phyloP scores from a whole-genome alignment of 2,329 filamentous ascomycete genomes.

The Ceratocystis destructans region DNA sequence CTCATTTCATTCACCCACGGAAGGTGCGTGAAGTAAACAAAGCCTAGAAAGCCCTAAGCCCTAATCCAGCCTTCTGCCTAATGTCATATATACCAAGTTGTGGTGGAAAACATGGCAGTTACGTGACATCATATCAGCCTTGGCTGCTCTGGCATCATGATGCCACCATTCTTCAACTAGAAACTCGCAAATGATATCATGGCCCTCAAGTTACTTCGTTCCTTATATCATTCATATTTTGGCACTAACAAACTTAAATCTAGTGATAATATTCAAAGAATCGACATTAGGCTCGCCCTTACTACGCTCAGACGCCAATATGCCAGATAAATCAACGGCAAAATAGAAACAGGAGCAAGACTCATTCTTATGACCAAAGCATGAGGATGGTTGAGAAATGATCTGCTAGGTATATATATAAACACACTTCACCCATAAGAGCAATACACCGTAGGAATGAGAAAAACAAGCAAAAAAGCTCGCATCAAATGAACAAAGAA shows the following conservation, averaged over 20 bases:
- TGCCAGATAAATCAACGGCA: background rate
- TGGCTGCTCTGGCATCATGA: background rate
- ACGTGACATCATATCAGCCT: background rate
- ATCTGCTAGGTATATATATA: constrained; percentile 8
- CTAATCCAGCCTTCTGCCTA: background rate
- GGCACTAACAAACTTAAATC: too few species aligned
- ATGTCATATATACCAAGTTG: background rate
- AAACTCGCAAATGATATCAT: too few species aligned
- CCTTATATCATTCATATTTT: too few species aligned
- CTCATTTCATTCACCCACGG: background rate
- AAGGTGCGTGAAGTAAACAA: background rate
- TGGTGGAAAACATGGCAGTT: background rate
- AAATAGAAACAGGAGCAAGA: background rate
- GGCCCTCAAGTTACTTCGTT: too few species aligned
- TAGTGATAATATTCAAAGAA: background rate
- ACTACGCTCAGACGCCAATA: background rate
- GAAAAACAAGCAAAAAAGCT: background rate
- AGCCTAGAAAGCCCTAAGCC: background rate
- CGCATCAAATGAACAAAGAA: background rate
- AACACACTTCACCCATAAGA: constrained; percentile 3
- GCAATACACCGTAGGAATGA: background rate
- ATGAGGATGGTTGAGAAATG: background rate
- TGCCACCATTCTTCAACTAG: too few species aligned
- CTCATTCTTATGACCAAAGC: background rate
- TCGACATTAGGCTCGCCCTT: background rate